Percentiles rank a stretch among this genome's conserved stretches.
These are phyloP conservation scores for Epichloe brachyelytri DNA, from an alignment of 2,329 filamentous ascomycete genomes.

Conservation along the genomic window DNA sequence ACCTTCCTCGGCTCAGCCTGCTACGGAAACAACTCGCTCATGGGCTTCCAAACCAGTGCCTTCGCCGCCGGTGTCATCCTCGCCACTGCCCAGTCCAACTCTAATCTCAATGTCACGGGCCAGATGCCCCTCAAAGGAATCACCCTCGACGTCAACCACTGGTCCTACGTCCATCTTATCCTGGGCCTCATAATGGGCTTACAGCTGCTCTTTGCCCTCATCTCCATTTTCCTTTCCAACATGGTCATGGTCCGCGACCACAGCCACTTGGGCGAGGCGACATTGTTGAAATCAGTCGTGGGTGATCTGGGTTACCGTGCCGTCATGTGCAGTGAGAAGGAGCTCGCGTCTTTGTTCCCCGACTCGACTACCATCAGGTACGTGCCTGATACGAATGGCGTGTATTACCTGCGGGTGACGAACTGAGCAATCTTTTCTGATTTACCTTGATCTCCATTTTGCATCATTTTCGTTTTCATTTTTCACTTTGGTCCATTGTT, in stretches of 20 bases:
- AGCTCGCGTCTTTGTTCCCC: constrained; percentile 7
- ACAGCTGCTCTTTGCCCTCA: constrained; percentile 17
- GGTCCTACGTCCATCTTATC: constrained; percentile 20
- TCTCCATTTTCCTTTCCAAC: constrained; percentile 13
- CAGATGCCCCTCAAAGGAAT: constrained; percentile 19
- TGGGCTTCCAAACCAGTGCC: constrained; percentile 24
- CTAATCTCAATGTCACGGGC: constrained; percentile 14
- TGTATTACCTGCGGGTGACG: constrained; percentile 5
- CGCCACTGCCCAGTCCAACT: constrained; percentile 19
- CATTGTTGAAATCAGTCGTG: constrained; percentile 10
- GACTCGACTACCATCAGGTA: constrained; percentile 5
- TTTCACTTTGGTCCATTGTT: too few relatives aligned
- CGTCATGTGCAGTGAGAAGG: constrained; percentile 9
- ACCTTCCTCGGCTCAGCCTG: constrained; percentile 22
- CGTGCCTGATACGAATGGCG: constrained; percentile 2
- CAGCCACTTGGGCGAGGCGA: constrained; percentile 11
- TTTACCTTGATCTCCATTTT: neutral
- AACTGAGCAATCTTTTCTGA: neutral
- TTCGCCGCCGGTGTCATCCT: constrained; percentile 25
- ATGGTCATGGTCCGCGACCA: constrained; percentile 16
- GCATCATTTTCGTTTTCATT: too few relatives aligned
- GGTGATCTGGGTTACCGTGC: constrained; percentile 7
- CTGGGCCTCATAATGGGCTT: constrained; percentile 18
- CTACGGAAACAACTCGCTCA: constrained; percentile 16
- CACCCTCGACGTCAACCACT: constrained; percentile 19